phyloP scores from a whole-genome alignment of 257 asterid genomes.

The Penstemon barbatus region DNA sequence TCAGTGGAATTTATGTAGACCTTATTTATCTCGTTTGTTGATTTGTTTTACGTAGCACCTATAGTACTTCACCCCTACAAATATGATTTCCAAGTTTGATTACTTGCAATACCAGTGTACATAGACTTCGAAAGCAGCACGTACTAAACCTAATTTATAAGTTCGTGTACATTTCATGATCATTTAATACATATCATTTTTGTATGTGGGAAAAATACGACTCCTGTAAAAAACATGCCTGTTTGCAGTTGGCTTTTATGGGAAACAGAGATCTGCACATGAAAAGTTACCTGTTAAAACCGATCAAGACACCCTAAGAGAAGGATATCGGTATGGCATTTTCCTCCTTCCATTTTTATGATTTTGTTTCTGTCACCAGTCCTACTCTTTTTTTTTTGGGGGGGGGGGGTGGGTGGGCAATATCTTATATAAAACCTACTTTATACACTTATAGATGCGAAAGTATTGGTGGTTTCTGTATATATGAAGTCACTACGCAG shows the following conservation, averaged over 20 bases:
- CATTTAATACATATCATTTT: neutral
- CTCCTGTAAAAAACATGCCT: conserved; percentile 11
- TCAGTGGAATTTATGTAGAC: neutral
- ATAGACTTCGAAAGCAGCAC: neutral
- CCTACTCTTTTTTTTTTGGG: too few relatives aligned
- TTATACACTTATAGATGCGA: too few relatives aligned
- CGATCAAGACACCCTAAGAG: conserved; percentile 94
- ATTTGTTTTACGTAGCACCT: conserved; percentile 1
- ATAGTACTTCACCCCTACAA: neutral
- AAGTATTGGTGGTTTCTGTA: too few relatives aligned
- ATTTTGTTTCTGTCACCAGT: conserved; percentile 1
- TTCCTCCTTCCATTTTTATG: conserved; percentile 3
- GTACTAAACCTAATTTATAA: neutral
- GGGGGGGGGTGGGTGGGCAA: too few relatives aligned
- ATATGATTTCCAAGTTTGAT: neutral
- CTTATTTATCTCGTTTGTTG: neutral
- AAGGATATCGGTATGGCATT: conserved; percentile 82
- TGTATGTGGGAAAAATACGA: neutral
- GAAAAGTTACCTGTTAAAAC: conserved; percentile 76
- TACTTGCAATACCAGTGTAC: neutral
- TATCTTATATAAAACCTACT: too few relatives aligned
- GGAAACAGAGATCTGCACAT: conserved; percentile 49
- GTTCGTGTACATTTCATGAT: too few relatives aligned
- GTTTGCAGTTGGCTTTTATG: conserved; percentile 72
- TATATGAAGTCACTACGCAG: too few relatives aligned